A percentile compares a stretch with the other conserved stretches of the same genome.
phyloP scores from a whole-genome alignment of 2,329 filamentous ascomycete species.

The Dothistroma septosporum region DNA sequence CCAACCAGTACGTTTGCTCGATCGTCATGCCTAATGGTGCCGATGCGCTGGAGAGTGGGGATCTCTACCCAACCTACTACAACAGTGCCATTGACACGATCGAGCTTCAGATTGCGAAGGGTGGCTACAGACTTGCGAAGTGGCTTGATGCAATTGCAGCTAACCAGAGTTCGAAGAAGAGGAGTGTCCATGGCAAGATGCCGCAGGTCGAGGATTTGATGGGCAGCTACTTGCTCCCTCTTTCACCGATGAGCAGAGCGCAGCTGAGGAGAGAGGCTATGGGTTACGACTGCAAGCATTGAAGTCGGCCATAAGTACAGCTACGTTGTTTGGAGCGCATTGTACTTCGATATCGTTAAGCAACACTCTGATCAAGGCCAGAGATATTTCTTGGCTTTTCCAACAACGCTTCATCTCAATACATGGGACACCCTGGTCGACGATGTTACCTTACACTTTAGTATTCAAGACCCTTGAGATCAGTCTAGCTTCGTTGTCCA shows the following conservation, averaged over 20 bases:
- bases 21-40: constrained; percentile 40
- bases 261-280: constrained; percentile 1
- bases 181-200: not conserved
- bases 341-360: too few species aligned
- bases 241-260: constrained; percentile 1
- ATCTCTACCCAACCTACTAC: constrained; percentile 36
- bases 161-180: constrained; percentile 10
- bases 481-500: too few species aligned
- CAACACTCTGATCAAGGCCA: too few species aligned
- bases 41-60: constrained; percentile 34
- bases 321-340: too few species aligned
- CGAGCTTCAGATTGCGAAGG: constrained; percentile 44
- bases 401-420: too few species aligned
- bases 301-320: too few species aligned
- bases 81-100: constrained; percentile 38
- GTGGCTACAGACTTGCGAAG: constrained; percentile 36
- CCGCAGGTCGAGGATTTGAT: not conserved
- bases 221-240: not conserved
- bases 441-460: too few species aligned
- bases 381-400: too few species aligned
- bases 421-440: too few species aligned
- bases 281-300: constrained; percentile 1
- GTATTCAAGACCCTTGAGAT: too few species aligned
- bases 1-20: constrained; percentile 43
- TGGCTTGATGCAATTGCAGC: constrained; percentile 37